Evolutionary conservation across 1,284 basidiomycete genomes (phyloP).

Genomic region (Erythrobasidium hasegawianum): DNA sequence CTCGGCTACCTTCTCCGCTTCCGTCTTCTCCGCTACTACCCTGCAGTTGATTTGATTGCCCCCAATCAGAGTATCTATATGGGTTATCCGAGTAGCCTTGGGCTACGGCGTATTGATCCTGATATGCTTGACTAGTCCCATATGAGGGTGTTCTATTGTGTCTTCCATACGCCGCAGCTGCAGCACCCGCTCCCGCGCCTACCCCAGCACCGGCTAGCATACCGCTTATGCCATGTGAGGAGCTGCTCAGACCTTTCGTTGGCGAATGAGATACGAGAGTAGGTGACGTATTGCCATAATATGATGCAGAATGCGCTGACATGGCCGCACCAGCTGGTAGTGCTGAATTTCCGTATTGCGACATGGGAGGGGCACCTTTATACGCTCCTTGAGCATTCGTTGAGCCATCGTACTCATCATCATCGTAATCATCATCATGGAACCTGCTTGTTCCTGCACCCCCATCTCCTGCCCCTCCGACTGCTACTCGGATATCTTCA

Average conservation of each 20-base stretch:
- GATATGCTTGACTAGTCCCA: slow-evolving; percentile 18
- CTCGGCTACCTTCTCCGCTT: slow-evolving; percentile 12
- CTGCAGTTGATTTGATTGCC: slow-evolving; percentile 5
- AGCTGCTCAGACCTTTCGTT: neutral
- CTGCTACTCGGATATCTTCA: slow-evolving; percentile 44
- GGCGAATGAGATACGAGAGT: neutral
- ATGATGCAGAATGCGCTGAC: neutral
- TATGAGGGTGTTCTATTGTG: neutral
- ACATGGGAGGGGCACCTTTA: slow-evolving; percentile 13
- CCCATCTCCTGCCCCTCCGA: slow-evolving; percentile 44
- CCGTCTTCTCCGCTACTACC: slow-evolving; percentile 16
- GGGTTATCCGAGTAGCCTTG: slow-evolving; percentile 25
- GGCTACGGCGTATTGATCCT: slow-evolving; percentile 26
- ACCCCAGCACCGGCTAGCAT: neutral
- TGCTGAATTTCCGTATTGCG: slow-evolving; percentile 14
- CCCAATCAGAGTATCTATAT: slow-evolving; percentile 24
- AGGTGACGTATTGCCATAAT: slow-evolving; percentile 8
- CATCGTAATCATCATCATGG: slow-evolving; percentile 26
- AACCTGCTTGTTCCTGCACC: slow-evolving; percentile 44
- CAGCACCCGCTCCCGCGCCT: neutral
- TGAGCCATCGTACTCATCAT: slow-evolving; percentile 37
- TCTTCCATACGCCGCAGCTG: neutral
- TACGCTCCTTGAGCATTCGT: slow-evolving; percentile 27
- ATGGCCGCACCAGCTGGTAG: slow-evolving; percentile 13
- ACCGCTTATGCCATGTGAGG: neutral